Base-by-base conservation (phyloP, 208 protist genomes). In the Acanthamoeba sp. region DNA sequence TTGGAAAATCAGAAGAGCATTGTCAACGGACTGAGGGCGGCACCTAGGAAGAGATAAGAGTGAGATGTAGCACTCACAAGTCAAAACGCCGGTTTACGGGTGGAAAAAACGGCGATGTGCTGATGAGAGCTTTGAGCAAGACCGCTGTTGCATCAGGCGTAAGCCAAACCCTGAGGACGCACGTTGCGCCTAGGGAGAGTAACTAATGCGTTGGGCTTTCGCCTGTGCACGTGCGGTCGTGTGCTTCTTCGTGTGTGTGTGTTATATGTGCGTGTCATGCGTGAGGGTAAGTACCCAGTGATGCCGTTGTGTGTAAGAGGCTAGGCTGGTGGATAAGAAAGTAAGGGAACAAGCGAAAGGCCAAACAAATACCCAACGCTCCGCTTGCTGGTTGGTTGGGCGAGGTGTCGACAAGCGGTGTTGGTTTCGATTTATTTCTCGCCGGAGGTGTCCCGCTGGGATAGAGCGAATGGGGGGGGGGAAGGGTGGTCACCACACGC, bases 61-160 rank as follows among this genome's bases (percentile, higher is more conserved):
- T 80, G 6, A 45, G 69, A 80, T 80, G 69, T 80, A n/a, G 69
- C 69, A 80, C 69, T 48, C 69, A 80, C 69, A 80, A 80, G 69
- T 80, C 69, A 80, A 80, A 80, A 80, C 69, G 69, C 69, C 34
- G 69, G 69, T 80, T 32, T 80, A 80, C 38, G 69, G 69, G 20
- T 73, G 29, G 69, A 80, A 80, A 80, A 80, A 80, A 80, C 7
- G 34, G 69, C 69, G 69, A 80, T 80, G 69, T 80, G 69, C 69
- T 80, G 69, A 80, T 80, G 69, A 80, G 69, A 2, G 69, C 69
- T 80, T 48, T 48, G n/a, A 45, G 20, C 24, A 27, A 36, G 38
- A 80, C 69, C 29, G 69, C n/a, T 80, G 20, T 80, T 38, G 69
- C 69, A 80, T 80, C 69, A 80, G 69, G 69, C 69, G 69, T 45